Evolutionary conservation across 768 basidiomycete genomes (phyloP), one percentile per base, ranked within the genome.

Genomic region (Podaxis sp.): DNA sequence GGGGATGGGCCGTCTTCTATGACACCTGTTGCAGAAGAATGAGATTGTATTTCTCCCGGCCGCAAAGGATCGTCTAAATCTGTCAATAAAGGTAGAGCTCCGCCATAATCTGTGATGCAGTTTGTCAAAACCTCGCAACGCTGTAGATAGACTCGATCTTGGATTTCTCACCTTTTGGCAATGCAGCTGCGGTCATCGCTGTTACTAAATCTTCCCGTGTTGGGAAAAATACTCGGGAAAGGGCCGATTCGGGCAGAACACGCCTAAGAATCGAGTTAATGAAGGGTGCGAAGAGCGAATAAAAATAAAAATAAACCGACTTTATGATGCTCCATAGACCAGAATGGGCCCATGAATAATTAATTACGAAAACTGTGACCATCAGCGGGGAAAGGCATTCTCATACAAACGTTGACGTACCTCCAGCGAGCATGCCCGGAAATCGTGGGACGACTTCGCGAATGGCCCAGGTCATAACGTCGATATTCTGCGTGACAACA

Each of bases 381-480:
- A 56, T 57, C 39, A 55, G 52, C 44, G n/a, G 39, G 39, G 39
- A 40, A 40, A 15, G 33, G 19, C 52, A 48, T 38, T 30, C 46
- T 28, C 26, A 36, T 22, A 51, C 56, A 63, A 57, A 49, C 44
- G 13, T 40, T 52, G 57, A 68, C 77, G 67, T 71, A 87, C 90
- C 87, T 71, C 87, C 89, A 39, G 85, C 89, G 33, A 92, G 75
- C 85, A 92, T 84, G 59, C 90, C 90, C 57, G 91, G 88, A 75
- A 85, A 92, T 57, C 83, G 82, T 40, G 89, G 89, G 48, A 87
- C 78, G 33, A 88, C 78, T 66, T 92, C 88, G 64, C 82, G 82
- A 63, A 87, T 69, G 52, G 82, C 81, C 87, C 87, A 92, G 19
- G 81, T 77, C 49, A 88, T 76, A 6, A 89, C 73, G 65, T 90